phyloP scores from a whole-genome alignment of 306 rosid genomes.

The Cicer arietinum region DNA sequence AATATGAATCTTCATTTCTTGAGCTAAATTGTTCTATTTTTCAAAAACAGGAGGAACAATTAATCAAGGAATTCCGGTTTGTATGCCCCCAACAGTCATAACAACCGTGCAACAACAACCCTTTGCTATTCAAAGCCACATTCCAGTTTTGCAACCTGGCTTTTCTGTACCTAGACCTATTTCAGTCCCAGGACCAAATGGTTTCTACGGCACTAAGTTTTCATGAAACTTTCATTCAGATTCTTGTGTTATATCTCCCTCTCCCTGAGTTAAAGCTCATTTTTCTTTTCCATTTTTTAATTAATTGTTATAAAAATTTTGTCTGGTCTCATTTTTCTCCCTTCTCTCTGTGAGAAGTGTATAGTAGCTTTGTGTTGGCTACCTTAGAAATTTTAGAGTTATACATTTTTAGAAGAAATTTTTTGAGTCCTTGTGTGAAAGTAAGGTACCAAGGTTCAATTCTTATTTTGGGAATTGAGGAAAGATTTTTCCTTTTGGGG shows the following conservation, averaged over 20 bases:
- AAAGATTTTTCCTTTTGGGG: slow-evolving; percentile 32
- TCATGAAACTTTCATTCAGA: slow-evolving; percentile 42
- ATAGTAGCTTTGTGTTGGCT: slow-evolving; percentile 37
- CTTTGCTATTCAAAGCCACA: slow-evolving; percentile 62
- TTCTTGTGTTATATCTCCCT: slow-evolving; percentile 30
- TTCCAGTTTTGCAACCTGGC: slow-evolving; percentile 66
- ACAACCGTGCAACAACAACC: slow-evolving; percentile 67
- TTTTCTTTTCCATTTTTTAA: background rate
- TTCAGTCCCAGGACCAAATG: slow-evolving; percentile 65
- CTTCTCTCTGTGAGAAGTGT: slow-evolving; percentile 44
- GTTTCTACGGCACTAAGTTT: slow-evolving; percentile 53
- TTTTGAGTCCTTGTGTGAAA: slow-evolving; percentile 32
- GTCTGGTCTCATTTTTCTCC: slow-evolving; percentile 30
- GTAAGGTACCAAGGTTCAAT: slow-evolving; percentile 41
- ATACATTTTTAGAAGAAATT: slow-evolving; percentile 30
- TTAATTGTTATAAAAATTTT: slow-evolving; percentile 43
- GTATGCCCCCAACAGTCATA: slow-evolving; percentile 62
- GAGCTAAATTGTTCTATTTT: slow-evolving; percentile 25
- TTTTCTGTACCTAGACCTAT: slow-evolving; percentile 57
- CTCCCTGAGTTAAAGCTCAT: slow-evolving; percentile 14
- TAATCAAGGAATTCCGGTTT: slow-evolving; percentile 67
- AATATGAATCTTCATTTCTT: slow-evolving; percentile 9
- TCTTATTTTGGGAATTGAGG: slow-evolving; percentile 16
- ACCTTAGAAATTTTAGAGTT: slow-evolving; percentile 34
- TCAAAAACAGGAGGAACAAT: slow-evolving; percentile 59